A percentile compares a stretch with the other conserved stretches of the same genome.
Conservation (phyloP, 768 basidiomycete species). For the Dioszegia hungarica region DNA sequence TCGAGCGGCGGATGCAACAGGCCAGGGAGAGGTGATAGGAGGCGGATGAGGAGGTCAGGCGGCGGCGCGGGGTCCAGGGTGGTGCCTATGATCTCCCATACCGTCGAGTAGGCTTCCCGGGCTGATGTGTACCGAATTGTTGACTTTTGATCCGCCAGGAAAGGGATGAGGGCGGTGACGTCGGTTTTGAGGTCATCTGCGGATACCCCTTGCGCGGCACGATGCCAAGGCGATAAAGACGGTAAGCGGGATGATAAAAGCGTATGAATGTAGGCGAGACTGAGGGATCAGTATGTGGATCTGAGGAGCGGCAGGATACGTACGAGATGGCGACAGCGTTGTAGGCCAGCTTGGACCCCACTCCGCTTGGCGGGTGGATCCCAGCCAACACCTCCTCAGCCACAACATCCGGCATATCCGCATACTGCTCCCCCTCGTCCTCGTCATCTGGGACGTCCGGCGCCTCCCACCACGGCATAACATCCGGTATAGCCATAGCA, state of each 20-base stretch:
- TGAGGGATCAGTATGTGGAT: background rate
- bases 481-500: background rate
- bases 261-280: slow-evolving; percentile 29
- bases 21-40: slow-evolving; percentile 9
- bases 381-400: slow-evolving; percentile 1
- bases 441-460: slow-evolving; percentile 6
- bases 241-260: slow-evolving; percentile 32
- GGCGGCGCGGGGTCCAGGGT: background rate
- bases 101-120: slow-evolving; percentile 28
- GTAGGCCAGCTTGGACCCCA: slow-evolving; percentile 30
- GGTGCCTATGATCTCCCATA: slow-evolving; percentile 33
- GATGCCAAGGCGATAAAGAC: slow-evolving; percentile 13
- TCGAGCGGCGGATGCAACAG: slow-evolving; percentile 34
- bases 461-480: slow-evolving; percentile 16
- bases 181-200: slow-evolving; percentile 16
- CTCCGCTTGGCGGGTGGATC: slow-evolving; percentile 25
- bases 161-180: slow-evolving; percentile 22
- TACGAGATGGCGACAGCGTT: slow-evolving; percentile 39
- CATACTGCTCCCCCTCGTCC: slow-evolving; percentile 14
- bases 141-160: slow-evolving; percentile 35
- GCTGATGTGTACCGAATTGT: slow-evolving; percentile 23
- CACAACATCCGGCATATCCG: slow-evolving; percentile 15
- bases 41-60: slow-evolving; percentile 13
- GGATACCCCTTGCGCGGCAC: background rate
- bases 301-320: slow-evolving; percentile 1